A percentile compares a stretch with the other conserved stretches of the same genome.
phyloP scores from a whole-genome alignment of 2,329 filamentous ascomycete genomes.

The Aspergillus arachidicola region DNA sequence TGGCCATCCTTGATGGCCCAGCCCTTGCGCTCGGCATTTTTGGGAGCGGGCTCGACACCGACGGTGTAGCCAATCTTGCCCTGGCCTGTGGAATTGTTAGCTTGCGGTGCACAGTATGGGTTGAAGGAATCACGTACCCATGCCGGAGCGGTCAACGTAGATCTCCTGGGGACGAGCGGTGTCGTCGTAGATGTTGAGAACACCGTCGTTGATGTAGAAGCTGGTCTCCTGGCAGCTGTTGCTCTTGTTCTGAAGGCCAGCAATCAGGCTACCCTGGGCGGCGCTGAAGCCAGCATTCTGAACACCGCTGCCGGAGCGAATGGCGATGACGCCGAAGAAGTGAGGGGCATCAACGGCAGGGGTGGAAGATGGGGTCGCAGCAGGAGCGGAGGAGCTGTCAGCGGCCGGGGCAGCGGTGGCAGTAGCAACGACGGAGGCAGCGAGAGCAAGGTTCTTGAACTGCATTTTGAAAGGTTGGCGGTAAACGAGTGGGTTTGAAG shows the following conservation, averaged over 20 bases:
- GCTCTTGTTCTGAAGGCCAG: conserved; percentile 49
- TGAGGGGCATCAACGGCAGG: conserved; percentile 16
- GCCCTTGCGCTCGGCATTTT: conserved; percentile 50
- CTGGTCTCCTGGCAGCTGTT: conserved; percentile 56
- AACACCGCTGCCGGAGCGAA: conserved; percentile 53
- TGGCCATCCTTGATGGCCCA: conserved; percentile 52
- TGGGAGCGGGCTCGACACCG: conserved; percentile 42
- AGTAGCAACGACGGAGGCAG: conserved; percentile 36
- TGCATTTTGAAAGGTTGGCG: conserved; percentile 27
- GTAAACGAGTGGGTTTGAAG: neutral
- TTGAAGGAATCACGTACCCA: conserved; percentile 49
- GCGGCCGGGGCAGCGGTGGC: conserved; percentile 26
- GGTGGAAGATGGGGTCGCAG: too few species aligned
- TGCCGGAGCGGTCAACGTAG: conserved; percentile 60
- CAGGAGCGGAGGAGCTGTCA: neutral
- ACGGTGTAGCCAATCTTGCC: conserved; percentile 58
- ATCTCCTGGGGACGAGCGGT: conserved; percentile 51
- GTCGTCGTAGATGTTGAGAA: conserved; percentile 54
- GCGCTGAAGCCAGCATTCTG: conserved; percentile 54
- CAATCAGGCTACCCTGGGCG: conserved; percentile 45
- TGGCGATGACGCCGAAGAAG: conserved; percentile 53
- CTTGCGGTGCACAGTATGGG: neutral
- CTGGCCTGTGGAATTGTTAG: conserved; percentile 45
- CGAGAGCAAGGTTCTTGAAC: conserved; percentile 29
- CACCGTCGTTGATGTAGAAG: conserved; percentile 53